Conservation (phyloP, 805 yeast species). For the Candida hungchunana region DNA sequence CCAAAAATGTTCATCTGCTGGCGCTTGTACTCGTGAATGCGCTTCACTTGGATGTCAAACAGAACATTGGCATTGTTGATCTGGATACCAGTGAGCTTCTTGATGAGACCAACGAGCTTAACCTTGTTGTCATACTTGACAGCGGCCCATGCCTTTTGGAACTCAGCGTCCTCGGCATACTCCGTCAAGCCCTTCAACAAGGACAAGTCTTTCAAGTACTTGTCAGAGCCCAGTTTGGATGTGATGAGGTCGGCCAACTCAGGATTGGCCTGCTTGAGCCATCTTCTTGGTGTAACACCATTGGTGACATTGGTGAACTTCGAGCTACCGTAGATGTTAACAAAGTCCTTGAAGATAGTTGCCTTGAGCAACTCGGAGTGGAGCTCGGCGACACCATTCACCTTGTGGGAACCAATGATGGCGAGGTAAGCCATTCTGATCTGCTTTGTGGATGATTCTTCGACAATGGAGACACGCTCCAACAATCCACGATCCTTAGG, state of each 20-base stretch:
- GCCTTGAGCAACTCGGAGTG: slow-evolving; percentile 89
- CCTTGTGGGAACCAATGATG: slow-evolving; percentile 86
- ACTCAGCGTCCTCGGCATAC: slow-evolving; percentile 62
- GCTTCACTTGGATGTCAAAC: slow-evolving; percentile 89
- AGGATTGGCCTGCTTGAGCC: slow-evolving; percentile 94
- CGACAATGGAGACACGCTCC: slow-evolving; percentile 74
- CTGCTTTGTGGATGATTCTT: slow-evolving; percentile 75
- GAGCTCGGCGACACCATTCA: slow-evolving; percentile 93
- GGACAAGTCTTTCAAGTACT: slow-evolving; percentile 64
- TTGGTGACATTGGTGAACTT: slow-evolving; percentile 90
- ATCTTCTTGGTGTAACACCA: slow-evolving; percentile 94
- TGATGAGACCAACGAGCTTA: slow-evolving; percentile 62
- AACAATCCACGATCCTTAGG: slow-evolving; percentile 67
- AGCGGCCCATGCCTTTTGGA: slow-evolving; percentile 64
- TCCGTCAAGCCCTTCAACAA: slow-evolving; percentile 62
- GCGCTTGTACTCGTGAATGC: slow-evolving; percentile 94
- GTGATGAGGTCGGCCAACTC: slow-evolving; percentile 69
- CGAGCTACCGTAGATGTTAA: slow-evolving; percentile 71
- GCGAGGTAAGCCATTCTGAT: slow-evolving; percentile 93
- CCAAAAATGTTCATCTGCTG: slow-evolving; percentile 93
- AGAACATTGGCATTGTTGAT: slow-evolving; percentile 67
- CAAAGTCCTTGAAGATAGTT: slow-evolving; percentile 88
- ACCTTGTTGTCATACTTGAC: slow-evolving; percentile 69
- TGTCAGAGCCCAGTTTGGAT: slow-evolving; percentile 63
- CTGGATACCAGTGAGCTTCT: slow-evolving; percentile 49